These are phyloP conservation scores for Mycosphaerella sp. DNA, from an alignment of 2,329 filamentous ascomycete species.

Conservation along the genomic window DNA sequence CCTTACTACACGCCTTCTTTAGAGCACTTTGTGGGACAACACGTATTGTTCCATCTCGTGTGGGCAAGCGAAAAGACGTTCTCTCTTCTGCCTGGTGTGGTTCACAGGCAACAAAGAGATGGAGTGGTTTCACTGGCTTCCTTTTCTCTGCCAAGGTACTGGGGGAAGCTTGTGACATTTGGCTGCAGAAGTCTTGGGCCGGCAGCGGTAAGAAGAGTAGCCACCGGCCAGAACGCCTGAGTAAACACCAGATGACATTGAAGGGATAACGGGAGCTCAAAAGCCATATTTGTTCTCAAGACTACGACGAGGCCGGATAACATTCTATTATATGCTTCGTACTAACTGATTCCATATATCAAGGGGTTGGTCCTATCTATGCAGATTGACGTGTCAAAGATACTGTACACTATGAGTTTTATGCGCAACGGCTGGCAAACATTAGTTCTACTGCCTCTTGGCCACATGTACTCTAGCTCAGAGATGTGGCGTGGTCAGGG, in stretches of 20 bases:
- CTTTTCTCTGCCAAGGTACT: too few relatives aligned
- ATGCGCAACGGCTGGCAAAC: conserved; percentile 21
- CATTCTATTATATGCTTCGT: not conserved
- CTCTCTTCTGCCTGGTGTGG: not conserved
- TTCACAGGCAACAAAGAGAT: not conserved
- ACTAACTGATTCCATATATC: not conserved
- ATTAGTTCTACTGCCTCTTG: conserved; percentile 27
- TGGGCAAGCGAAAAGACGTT: too few relatives aligned
- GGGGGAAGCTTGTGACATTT: not conserved
- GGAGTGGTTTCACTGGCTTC: too few relatives aligned
- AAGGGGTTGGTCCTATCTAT: not conserved
- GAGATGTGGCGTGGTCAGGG: conserved; percentile 28
- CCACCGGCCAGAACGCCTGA: too few relatives aligned
- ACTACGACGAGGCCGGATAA: not conserved
- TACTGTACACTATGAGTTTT: conserved; percentile 26
- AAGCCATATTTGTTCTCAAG: too few relatives aligned
- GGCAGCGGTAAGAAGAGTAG: not conserved
- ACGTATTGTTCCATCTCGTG: too few relatives aligned
- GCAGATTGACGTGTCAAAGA: not conserved
- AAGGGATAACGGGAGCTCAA: too few relatives aligned
- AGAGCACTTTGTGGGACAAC: too few relatives aligned
- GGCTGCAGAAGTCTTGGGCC: not conserved
- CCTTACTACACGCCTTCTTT: not conserved
- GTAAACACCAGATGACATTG: too few relatives aligned
- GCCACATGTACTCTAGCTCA: conserved; percentile 29